A percentile compares a stretch with the other conserved stretches of the same genome.
Evolutionary conservation across 2,329 filamentous ascomycete genomes (phyloP).

Genomic region (Huntiella bhutanensis): DNA sequence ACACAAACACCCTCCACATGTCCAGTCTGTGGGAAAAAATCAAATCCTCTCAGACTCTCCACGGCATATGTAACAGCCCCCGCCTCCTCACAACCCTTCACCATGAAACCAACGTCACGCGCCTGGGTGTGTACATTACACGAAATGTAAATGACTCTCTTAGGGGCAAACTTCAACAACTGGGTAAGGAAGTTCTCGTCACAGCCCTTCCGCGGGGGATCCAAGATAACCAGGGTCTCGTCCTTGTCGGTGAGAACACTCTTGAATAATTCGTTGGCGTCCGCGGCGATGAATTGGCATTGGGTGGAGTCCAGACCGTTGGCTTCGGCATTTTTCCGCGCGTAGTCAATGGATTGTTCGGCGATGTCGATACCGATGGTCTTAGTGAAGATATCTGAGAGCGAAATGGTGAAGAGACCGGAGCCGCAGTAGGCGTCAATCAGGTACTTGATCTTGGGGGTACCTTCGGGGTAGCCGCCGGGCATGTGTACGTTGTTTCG

Average conservation of each 20-base stretch:
- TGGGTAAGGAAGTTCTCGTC: conserved; percentile 70
- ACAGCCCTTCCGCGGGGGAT: conserved; percentile 92
- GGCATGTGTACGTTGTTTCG: conserved; percentile 54
- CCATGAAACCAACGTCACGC: conserved; percentile 72
- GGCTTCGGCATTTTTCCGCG: conserved; percentile 55
- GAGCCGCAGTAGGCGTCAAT: conserved; percentile 97
- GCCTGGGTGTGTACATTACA: conserved; percentile 98
- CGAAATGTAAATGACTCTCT: conserved; percentile 77
- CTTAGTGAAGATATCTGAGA: conserved; percentile 66
- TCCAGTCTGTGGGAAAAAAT: conserved; percentile 84
- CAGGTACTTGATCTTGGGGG: conserved; percentile 51
- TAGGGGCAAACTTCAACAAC: conserved; percentile 57
- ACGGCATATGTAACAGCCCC: conserved; percentile 49
- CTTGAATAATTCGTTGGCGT: conserved; percentile 63
- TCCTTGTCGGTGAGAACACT: conserved; percentile 35
- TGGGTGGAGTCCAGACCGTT: conserved; percentile 51
- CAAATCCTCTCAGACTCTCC: conserved; percentile 80
- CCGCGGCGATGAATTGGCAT: conserved; percentile 74
- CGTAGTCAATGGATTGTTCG: conserved; percentile 55
- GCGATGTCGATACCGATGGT: conserved; percentile 86
- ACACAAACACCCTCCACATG: conserved; percentile 41
- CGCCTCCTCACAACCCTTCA: conserved; percentile 37
- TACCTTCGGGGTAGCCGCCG: conserved; percentile 13
- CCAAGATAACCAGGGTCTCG: conserved; percentile 83
- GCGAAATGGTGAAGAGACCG: conserved; percentile 89